These are phyloP conservation scores for Myriangium duriaei DNA, from an alignment of 2,329 filamentous ascomycete species.

Conservation along the genomic window DNA sequence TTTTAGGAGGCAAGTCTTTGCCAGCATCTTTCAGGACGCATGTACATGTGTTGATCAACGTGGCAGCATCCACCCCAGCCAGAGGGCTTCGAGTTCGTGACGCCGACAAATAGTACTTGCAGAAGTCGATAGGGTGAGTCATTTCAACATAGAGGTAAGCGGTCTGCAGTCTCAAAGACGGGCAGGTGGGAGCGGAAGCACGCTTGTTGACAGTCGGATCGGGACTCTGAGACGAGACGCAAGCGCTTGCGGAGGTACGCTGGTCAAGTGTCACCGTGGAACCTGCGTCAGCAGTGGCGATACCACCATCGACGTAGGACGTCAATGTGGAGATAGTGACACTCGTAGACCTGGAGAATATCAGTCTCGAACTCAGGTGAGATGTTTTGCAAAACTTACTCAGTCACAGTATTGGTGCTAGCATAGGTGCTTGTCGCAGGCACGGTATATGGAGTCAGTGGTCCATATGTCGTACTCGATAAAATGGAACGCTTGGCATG, in stretches of 20 bases:
- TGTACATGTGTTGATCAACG: not conserved
- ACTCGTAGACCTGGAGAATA: too few species aligned
- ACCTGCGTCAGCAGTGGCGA: not conserved
- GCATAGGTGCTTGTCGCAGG: not conserved
- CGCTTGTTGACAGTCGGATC: not conserved
- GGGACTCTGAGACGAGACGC: not conserved
- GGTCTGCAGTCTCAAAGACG: not conserved
- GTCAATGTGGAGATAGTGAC: not conserved
- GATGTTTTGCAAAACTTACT: too few species aligned
- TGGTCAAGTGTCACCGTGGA: not conserved
- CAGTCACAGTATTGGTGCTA: not conserved
- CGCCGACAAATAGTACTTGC: not conserved
- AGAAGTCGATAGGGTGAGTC: not conserved
- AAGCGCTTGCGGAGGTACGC: not conserved
- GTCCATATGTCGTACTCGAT: too few species aligned
- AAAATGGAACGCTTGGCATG: too few species aligned
- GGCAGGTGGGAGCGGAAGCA: not conserved
- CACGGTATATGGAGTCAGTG: not conserved
- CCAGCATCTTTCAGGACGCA: not conserved
- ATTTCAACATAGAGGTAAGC: not conserved
- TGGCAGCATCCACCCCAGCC: not conserved
- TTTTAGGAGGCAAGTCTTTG: not conserved
- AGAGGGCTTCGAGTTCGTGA: not conserved
- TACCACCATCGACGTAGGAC: not conserved
- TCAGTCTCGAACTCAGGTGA: too few species aligned